Base-by-base conservation (phyloP, 2,329 filamentous ascomycete species). In the Chrysoporthe puriensis region DNA sequence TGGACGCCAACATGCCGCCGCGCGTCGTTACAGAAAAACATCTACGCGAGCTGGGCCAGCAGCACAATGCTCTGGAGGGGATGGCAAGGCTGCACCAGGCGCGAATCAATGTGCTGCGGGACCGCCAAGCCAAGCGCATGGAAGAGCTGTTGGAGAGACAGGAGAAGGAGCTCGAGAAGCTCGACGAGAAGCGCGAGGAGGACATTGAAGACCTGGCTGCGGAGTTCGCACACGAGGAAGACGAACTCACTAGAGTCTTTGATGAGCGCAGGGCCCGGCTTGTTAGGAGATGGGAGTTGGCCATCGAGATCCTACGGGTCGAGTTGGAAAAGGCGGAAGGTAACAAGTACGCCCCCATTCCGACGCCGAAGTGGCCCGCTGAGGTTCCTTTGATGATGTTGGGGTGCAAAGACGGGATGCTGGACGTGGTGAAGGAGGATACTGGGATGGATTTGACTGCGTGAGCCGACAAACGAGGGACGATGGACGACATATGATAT, bases 31-130 rank as follows among this genome's bases (percentile, higher is more conserved):
- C 88, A 2, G 85, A 88, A 73, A 81, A 84, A 58, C 85, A 90
- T 70, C 77, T 88, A 26, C 82, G 84, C 44, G 85, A 88, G 73
- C 79, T 90, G 3, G 83, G 84, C 11, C 85, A 88, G 72, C 87
- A 90, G 74, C 89, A 89, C 75, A 87, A 83, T 70, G 73, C 88
- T 14, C 83, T 86, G 48, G 87, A 88, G 73, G 84, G 84, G 70
- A 84, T 90, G 81, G 83, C 85, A 69, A 82, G 85, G 48, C 78
- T 87, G 3, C 86, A 90, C 70, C 81, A 87, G 72, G 81, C 85
- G 50, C 86, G 85, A 73, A 88, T 90, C 74, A 89, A 89, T 72
- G 87, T 90, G 36, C 83, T 90, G 80, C 82, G 88, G n/a, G 88
- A 90, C 69, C 84, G 85, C 54, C 88, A 90, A 74, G 82, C 86